A percentile compares a stretch with the other conserved stretches of the same genome.
Conservation (phyloP, 2,329 filamentous ascomycete species). For the Colletotrichum orbiculare region DNA sequence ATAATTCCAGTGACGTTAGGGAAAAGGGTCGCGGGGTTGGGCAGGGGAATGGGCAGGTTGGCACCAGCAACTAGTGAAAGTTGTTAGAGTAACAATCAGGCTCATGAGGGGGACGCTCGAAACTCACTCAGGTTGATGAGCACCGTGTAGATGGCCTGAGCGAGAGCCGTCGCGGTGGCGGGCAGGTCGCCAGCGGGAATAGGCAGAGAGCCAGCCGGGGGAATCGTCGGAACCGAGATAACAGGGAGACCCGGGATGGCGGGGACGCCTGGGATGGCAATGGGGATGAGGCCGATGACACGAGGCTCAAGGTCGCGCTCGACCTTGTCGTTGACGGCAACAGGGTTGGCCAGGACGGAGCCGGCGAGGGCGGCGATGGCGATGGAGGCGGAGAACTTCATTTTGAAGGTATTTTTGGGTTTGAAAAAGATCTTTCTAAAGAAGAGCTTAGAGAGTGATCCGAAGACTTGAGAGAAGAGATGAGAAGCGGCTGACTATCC, state of each 20-base stretch:
- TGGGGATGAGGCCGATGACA: background rate
- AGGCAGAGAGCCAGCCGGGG: background rate
- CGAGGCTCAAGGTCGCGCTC: constrained; percentile 19
- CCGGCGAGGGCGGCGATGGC: constrained; percentile 26
- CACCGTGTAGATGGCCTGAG: background rate
- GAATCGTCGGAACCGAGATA: background rate
- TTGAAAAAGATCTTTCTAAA: constrained; percentile 7
- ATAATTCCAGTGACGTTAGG: background rate
- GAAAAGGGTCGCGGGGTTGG: background rate
- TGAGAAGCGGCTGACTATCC: constrained; percentile 33
- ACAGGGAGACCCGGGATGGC: background rate
- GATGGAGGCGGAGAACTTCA: constrained; percentile 31
- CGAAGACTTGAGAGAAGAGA: constrained; percentile 23
- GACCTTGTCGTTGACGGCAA: constrained; percentile 20
- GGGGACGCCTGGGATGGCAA: background rate
- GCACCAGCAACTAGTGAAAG: background rate
- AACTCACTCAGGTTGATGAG: constrained; percentile 3
- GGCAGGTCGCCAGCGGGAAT: background rate
- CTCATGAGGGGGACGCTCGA: background rate
- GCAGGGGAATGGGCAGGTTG: background rate
- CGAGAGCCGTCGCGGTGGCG: background rate
- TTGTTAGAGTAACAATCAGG: background rate
- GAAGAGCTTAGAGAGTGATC: constrained; percentile 7
- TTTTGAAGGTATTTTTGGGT: constrained; percentile 20
- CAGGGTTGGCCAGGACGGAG: constrained; percentile 22